Evolutionary conservation across 1,139 yeast genomes (phyloP), one percentile per base, ranked within the genome.

Genomic region (Tardiomyces digboiensis): DNA sequence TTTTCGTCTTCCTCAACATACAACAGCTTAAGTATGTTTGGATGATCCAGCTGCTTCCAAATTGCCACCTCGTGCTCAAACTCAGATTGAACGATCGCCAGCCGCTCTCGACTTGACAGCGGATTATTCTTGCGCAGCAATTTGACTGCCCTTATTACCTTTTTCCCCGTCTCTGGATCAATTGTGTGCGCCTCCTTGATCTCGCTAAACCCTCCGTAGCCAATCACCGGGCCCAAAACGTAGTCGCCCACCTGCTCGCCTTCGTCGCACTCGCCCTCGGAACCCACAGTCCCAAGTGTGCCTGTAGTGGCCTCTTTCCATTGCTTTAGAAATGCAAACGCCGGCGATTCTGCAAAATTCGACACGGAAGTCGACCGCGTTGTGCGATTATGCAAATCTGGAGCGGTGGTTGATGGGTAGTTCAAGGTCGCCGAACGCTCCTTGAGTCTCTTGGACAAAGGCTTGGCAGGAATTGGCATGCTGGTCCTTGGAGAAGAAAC

Each of bases 141-240:
- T 60, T 88, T 88, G 55, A 87, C 79, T 1, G 96, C 97, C 50
- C 75, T 72, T 1, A 72, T 64, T 6, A 66, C 64, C 44, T 54
- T 51, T 26, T 49, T 39, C 1, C 80, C 80, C 19, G 21, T 29
- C 41, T 65, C 63, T 16, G 49, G 39, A 56, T 57, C 60, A 45
- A 61, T 61, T 46, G 64, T 61, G 33, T 57, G 59, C 50, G 93
- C 86, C 59, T 84, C 93, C 48, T 95, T 68, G n/a, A 89, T 83
- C 29, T 83, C 76, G 2, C 95, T 94, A 83, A 93, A 88, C 0
- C 96, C 95, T 8, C 97, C 97, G 58, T 76, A 78, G 1, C 96
- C 96, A 50, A 88, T 80, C n/a, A 82, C 75, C 52, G 78, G 79
- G 0, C 95, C 95, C 19, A 66, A 52, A 21, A 58, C 56, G 46